Evolutionary conservation across 1,284 basidiomycete genomes (phyloP), one percentile per base, ranked within the genome.

Genomic region (Termitomyces sp.): DNA sequence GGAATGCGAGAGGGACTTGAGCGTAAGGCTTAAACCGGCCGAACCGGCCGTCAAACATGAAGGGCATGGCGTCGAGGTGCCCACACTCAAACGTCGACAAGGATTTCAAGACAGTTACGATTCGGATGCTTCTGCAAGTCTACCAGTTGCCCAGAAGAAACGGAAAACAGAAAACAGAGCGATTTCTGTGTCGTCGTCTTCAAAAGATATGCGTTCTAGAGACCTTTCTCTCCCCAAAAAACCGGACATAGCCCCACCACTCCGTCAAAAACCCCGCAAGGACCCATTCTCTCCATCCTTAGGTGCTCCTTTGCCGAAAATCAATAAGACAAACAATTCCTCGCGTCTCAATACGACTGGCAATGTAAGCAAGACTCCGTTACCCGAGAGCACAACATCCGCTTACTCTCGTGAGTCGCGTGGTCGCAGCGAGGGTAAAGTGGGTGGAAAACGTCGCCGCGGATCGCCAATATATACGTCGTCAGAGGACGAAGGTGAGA

Each of bases 391-490:
- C 15, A 50, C 45, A 9, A 54, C 59, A 2, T 54, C 54, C 57
- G 49, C 60, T 34, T 68, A 61, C 43, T 57, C 64, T 48, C 63
- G 40, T 52, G 68, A 61, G 50, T 62, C 54, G 17, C 61, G 54
- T 21, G 52, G 48, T 24, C 54, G 53, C 53, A 54, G 68, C 58
- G 59, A 62, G 17, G 24, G 47, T 48, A 74, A 66, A 52, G 57
- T 66, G 34, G 69, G 56, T 30, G 59, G 59, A 15, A 77, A 73
- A 53, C 46, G 58, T 38, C 72, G 76, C 31, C 75, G 77, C 39
- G 70, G 68, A 44, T 77, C 77, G 2, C 79, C 78, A 1, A 75
- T 81, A 51, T 84, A 81, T 61, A 84, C 84, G 2, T 83, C 82
- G 2, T 84, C 83, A 1, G 81, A 83, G 49, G 83, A 84, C 47